A percentile compares a stretch with the other conserved stretches of the same genome.
Conservation (phyloP, 805 yeast genomes). For the Clavispora asparagi region DNA sequence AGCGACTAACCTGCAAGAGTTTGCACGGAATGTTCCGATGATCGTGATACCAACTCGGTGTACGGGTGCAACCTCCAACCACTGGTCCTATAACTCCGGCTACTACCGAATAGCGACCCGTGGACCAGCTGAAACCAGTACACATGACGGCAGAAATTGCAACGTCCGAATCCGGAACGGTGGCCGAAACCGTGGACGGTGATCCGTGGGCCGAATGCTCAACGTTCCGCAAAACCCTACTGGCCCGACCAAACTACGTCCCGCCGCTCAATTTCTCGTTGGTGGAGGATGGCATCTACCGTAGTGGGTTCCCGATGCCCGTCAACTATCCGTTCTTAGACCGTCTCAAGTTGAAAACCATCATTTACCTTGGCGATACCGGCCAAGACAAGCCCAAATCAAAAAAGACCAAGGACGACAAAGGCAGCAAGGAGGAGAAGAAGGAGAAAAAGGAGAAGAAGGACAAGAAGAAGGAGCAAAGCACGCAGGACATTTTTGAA, state of each 20-base stretch:
- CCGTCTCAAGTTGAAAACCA: conserved; percentile 67
- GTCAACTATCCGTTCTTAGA: conserved; percentile 75
- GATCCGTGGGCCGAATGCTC: neutral
- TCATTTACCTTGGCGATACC: conserved; percentile 74
- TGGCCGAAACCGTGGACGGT: neutral
- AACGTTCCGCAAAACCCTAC: neutral
- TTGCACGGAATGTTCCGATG: too few relatives aligned
- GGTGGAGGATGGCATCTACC: conserved; percentile 80
- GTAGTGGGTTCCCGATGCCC: conserved; percentile 93
- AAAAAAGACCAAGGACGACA: conserved; percentile 11
- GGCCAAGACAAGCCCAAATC: conserved; percentile 23
- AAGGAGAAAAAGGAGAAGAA: conserved; percentile 17
- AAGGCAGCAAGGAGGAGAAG: conserved; percentile 6
- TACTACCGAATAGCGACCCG: neutral
- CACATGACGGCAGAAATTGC: neutral
- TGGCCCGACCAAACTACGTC: conserved; percentile 33
- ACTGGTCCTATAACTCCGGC: neutral
- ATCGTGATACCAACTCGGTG: neutral
- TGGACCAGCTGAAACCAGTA: neutral
- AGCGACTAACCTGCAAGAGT: too few relatives aligned
- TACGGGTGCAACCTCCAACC: neutral
- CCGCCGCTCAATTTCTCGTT: conserved; percentile 91
- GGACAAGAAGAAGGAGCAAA: conserved; percentile 37
- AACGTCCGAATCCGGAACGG: neutral
- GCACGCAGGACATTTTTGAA: conserved; percentile 43